Evolutionary conservation across 2,329 filamentous ascomycete genomes (phyloP), one percentile per base, ranked within the genome.

Genomic region (Pyrenochaeta sp.): DNA sequence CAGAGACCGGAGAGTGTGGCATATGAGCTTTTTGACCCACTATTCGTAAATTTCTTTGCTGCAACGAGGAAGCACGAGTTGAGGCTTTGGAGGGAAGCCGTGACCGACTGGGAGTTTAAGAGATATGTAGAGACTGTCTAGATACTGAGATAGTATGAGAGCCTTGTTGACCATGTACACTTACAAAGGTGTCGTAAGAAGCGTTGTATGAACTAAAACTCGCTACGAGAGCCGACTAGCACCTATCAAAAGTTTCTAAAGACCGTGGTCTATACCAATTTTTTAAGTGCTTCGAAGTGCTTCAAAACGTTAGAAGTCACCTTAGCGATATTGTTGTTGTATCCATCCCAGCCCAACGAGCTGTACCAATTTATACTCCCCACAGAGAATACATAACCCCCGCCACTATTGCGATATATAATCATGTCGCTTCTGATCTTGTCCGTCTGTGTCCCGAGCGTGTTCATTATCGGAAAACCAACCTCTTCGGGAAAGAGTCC

Each of bases 31-130:
- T 90, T 97, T 76, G 93, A 93, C 0, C 90, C 97, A 75, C 90
- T 89, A 6, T 97, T 97, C 78, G 93, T 97, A 3, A 92, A 97
- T 13, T 93, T 97, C 77, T 97, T 88, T 80, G 91, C 88, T 15
- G 93, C 93, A 15, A 96, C 93, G 10, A 85, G 93, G 63, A 90
- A 95, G 75, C 92, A 97, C 77, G 93, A 97, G 78, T 84, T 93
- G 58, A 83, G 90, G 55, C 78, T 96, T 27, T 97, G 91, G 89
- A 92, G 97, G 69, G 93, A 97, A 76, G 92, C 92, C 2, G 93
- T 97, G 6, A 97, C 93, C n/a, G 93, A 97, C 78, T 97, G 93
- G 92, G 25, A 77, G 28, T 25, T 45, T 45, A 5, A 28, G 7
- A 19, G 42, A 24, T 36, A 36, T 36, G 12, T 36, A 3, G 32